Evolutionary conservation across 208 protist genomes (phyloP).

Genomic region (Vickermania ingenoplastis): DNA sequence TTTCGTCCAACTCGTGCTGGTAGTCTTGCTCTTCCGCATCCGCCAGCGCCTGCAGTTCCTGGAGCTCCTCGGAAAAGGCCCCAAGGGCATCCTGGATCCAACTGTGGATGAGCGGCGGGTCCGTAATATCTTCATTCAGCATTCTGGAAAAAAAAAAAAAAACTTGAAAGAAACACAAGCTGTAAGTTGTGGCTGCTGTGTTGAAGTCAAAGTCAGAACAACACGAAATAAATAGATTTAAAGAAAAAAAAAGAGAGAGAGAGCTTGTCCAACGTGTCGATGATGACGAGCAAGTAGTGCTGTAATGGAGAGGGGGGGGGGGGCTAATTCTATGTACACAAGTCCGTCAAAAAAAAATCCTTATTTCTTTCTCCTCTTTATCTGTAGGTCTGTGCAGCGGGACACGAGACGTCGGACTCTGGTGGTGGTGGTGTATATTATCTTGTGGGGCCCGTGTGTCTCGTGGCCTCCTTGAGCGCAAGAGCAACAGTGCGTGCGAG

Average conservation of each 20-base stretch:
- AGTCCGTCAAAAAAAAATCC: too few species aligned
- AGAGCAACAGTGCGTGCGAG: too few species aligned
- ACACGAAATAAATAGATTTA: not conserved
- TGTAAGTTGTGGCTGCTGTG: too few species aligned
- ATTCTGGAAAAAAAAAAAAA: not conserved
- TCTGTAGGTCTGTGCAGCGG: too few species aligned
- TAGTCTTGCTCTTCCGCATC: constrained; percentile 20
- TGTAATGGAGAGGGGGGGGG: too few species aligned
- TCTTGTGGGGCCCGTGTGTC: too few species aligned
- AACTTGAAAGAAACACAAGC: not conserved
- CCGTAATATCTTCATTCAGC: constrained; percentile 22
- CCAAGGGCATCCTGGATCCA: constrained; percentile 37
- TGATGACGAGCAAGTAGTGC: not conserved
- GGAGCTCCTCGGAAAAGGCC: constrained; percentile 48
- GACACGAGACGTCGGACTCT: too few species aligned
- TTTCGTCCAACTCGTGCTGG: constrained; percentile 15
- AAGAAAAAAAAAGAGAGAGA: constrained; percentile 3
- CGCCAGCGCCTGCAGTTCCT: constrained; percentile 40
- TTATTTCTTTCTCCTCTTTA: too few species aligned
- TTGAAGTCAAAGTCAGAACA: not conserved
- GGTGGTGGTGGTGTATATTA: too few species aligned
- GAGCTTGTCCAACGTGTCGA: not conserved
- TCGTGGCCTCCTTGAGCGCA: too few species aligned
- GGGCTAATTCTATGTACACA: too few species aligned
- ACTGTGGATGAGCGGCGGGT: constrained; percentile 41